phyloP scores from a whole-genome alignment of 1,284 basidiomycete species.

The Rhodotorula glutinis region DNA sequence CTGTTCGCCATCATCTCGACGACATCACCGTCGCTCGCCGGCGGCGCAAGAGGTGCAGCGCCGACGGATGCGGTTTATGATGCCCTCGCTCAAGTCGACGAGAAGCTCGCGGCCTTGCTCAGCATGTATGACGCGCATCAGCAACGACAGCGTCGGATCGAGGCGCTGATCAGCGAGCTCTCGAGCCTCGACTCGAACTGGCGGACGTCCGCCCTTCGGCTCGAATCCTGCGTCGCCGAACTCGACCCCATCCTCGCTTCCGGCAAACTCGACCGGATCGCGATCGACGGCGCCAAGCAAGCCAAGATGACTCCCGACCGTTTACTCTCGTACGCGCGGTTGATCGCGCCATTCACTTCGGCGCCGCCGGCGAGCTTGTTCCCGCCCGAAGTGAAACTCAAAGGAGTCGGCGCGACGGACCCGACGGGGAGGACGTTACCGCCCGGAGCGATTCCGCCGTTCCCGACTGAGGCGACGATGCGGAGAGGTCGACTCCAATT shows the following conservation, averaged over 20 bases:
- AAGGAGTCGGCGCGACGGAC: slow-evolving; percentile 26
- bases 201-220: slow-evolving; percentile 2
- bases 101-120: slow-evolving; percentile 21
- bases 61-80: slow-evolving; percentile 13
- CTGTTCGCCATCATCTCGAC: slow-evolving; percentile 30
- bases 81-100: slow-evolving; percentile 13
- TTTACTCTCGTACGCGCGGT: slow-evolving; percentile 40
- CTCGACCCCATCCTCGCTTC: slow-evolving; percentile 26
- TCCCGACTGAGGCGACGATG: slow-evolving; percentile 45
- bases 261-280: slow-evolving; percentile 19
- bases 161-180: slow-evolving; percentile 12
- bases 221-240: slow-evolving; percentile 2
- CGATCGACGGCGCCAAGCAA: slow-evolving; percentile 7
- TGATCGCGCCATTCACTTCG: slow-evolving; percentile 44
- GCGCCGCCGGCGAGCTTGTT: slow-evolving; percentile 40
- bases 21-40: neutral
- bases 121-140: slow-evolving; percentile 27
- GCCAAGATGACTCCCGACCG: neutral
- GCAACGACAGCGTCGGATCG: slow-evolving; percentile 13
- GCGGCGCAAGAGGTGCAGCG: too few relatives aligned
- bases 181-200: slow-evolving; percentile 2
- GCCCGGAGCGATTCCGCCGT: slow-evolving; percentile 42
- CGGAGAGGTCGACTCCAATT: slow-evolving; percentile 43
- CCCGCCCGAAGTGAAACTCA: slow-evolving; percentile 21
- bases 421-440: slow-evolving; percentile 38